These are phyloP conservation scores for Trypanosoma melophagium DNA, from an alignment of 208 protist species.

Conservation along the genomic window DNA sequence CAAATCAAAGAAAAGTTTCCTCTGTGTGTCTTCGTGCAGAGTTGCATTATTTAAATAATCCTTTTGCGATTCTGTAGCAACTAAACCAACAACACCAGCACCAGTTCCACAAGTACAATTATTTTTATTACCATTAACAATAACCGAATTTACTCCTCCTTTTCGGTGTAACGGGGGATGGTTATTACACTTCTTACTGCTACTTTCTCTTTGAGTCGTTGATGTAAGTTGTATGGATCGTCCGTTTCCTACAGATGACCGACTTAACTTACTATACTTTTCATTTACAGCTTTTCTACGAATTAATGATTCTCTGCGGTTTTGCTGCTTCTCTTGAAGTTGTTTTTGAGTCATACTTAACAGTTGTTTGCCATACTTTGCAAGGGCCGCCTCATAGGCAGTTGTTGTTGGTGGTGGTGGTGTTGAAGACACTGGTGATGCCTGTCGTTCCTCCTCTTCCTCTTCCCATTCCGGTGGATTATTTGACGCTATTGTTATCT, in stretches of 20 bases:
- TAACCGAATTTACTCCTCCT: neutral
- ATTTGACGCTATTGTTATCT: no score
- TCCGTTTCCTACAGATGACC: neutral
- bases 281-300: slow-evolving; percentile 24
- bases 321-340: neutral
- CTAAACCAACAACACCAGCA: neutral
- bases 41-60: neutral
- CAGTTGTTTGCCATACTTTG: slow-evolving; percentile 19
- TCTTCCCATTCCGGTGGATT: neutral
- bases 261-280: slow-evolving; percentile 20
- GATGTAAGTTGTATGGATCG: no score
- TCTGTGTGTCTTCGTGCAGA: neutral
- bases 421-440: neutral
- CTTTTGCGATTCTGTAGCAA: neutral
- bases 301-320: neutral
- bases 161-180: no score
- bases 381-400: slow-evolving; percentile 29
- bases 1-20: slow-evolving; percentile 4
- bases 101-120: neutral
- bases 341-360: slow-evolving; percentile 4
- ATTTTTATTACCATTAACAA: neutral
- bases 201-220: no score
- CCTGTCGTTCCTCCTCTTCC: neutral
- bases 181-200: no score
- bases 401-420: neutral